A percentile compares a stretch with the other conserved stretches of the same genome.
Conservation (phyloP, 345 rosid genomes). For the Eucalyptus sp. region DNA sequence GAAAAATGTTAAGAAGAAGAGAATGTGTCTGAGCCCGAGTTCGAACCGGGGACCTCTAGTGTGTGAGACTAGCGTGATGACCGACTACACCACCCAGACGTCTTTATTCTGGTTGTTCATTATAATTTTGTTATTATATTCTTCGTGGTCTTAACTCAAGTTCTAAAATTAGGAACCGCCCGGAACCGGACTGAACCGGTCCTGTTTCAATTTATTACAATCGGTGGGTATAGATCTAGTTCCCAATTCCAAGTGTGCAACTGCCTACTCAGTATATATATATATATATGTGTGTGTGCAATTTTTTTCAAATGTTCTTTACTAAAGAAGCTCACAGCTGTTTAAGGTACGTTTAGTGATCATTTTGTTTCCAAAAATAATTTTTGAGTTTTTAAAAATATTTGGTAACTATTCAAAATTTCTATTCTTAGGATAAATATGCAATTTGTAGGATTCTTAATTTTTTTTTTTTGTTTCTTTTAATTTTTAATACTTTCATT, state of each 20-base stretch:
- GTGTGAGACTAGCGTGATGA: conserved; percentile 71
- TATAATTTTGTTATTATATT: rapidly evolving
- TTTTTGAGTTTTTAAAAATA: no score
- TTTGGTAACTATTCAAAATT: no score
- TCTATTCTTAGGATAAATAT: no score
- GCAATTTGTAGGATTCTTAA: no score
- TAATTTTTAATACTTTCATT: no score
- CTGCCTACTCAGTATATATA: rapidly evolving
- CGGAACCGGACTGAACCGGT: background rate
- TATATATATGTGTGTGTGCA: no score
- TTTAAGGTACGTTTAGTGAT: no score
- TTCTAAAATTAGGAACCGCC: no score
- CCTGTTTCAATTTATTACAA: background rate
- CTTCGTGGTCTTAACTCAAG: no score
- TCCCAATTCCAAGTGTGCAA: background rate
- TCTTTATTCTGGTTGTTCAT: rapidly evolving
- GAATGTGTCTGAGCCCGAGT: conserved; percentile 36
- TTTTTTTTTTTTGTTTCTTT: no score
- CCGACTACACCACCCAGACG: conserved; percentile 77
- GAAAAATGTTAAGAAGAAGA: rapidly evolving
- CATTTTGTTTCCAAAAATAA: rapidly evolving
- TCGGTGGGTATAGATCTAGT: rapidly evolving
- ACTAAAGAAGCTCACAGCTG: background rate
- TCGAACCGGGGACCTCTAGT: conserved; percentile 65
- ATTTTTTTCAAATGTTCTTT: no score